Conservation (phyloP, 73 alveolate species). For the Blepharisma japonicum region DNA sequence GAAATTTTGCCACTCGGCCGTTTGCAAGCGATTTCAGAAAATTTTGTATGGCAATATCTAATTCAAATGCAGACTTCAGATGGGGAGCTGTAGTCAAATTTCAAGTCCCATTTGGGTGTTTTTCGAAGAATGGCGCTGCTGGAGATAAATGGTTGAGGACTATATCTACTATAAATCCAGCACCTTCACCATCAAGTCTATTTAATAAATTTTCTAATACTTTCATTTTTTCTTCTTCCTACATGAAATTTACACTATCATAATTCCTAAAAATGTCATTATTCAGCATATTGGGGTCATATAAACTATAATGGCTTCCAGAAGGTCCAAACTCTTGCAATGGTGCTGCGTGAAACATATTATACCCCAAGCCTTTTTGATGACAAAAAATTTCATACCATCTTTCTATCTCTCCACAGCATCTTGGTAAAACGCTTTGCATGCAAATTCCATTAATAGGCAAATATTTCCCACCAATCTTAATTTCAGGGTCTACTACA, state of each 20-base stretch:
- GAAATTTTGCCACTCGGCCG: too few species aligned
- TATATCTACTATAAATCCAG: too few species aligned
- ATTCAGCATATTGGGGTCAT: slow-evolving; percentile 64
- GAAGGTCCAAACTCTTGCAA: slow-evolving; percentile 70
- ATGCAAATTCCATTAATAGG: slow-evolving; percentile 9
- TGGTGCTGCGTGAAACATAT: slow-evolving; percentile 79
- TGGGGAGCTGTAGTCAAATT: too few species aligned
- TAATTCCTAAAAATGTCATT: slow-evolving; percentile 45
- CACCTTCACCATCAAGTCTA: too few species aligned
- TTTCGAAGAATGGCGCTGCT: too few species aligned
- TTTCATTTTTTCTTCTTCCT: slow-evolving; percentile 31
- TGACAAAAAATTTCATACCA: slow-evolving; percentile 51
- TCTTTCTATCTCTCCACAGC: slow-evolving; percentile 64
- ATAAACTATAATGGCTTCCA: slow-evolving; percentile 64
- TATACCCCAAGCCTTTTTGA: slow-evolving; percentile 63
- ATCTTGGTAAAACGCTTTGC: slow-evolving; percentile 65
- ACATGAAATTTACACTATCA: slow-evolving; percentile 1
- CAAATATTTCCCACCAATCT: background rate
- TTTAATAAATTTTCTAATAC: background rate
- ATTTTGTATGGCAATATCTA: too few species aligned
- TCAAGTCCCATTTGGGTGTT: too few species aligned
- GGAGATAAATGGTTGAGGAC: too few species aligned
- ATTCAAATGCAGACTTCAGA: too few species aligned
- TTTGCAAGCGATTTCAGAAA: too few species aligned
- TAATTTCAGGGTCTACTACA: background rate